Evolutionary conservation across 371 early-diverging fungal species (phyloP).

Genomic region (Umbelopsis sp.): DNA sequence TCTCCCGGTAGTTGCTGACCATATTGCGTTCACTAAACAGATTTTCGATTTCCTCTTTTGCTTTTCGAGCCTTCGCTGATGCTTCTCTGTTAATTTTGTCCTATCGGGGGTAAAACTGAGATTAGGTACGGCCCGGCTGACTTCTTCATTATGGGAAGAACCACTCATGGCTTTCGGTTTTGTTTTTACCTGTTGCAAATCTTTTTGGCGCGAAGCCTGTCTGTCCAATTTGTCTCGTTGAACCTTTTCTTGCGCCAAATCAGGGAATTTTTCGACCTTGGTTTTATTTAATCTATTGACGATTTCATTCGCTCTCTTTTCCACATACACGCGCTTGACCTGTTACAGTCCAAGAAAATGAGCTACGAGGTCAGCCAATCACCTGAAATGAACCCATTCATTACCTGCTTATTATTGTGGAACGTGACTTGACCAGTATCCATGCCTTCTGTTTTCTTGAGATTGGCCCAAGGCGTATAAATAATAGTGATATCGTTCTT

Average conservation of each 20-base stretch:
- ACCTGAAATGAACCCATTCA: neutral
- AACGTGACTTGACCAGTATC: slow-evolving; percentile 95
- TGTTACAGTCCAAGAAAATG: slow-evolving; percentile 57
- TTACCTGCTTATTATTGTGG: slow-evolving; percentile 72
- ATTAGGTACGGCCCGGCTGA: neutral
- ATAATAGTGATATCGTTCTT: slow-evolving; percentile 77
- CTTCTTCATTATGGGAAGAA: neutral
- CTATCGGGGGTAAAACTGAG: slow-evolving; percentile 24
- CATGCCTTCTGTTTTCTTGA: slow-evolving; percentile 92
- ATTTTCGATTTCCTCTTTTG: slow-evolving; percentile 57
- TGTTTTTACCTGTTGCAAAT: slow-evolving; percentile 49
- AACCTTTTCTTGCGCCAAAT: slow-evolving; percentile 74
- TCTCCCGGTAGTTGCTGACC: slow-evolving; percentile 63
- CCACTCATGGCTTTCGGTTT: neutral
- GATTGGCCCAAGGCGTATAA: slow-evolving; percentile 95
- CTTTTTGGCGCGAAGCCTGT: slow-evolving; percentile 47
- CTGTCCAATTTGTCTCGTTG: slow-evolving; percentile 65
- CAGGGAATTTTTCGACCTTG: slow-evolving; percentile 74
- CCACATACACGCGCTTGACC: slow-evolving; percentile 82
- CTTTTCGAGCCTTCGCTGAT: slow-evolving; percentile 43
- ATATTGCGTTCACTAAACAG: slow-evolving; percentile 62
- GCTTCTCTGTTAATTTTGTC: slow-evolving; percentile 37
- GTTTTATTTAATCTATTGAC: slow-evolving; percentile 95
- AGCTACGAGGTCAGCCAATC: slow-evolving; percentile 30
- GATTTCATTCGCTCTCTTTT: slow-evolving; percentile 79